phyloP scores from a whole-genome alignment of 106 monocot genomes.

The Chionographis japonica region DNA sequence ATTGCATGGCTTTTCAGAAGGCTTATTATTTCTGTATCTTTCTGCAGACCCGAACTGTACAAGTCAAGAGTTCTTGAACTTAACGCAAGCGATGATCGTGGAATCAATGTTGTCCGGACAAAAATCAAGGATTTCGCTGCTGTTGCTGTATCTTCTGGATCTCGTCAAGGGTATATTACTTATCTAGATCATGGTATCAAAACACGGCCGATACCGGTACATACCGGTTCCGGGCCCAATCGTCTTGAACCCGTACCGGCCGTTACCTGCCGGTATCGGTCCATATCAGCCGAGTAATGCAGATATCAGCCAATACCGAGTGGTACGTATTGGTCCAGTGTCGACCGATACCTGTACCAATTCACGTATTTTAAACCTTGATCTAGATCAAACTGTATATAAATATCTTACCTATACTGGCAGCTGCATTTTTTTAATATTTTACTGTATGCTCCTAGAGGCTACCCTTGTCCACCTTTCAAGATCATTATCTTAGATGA shows the following conservation, averaged over 20 bases:
- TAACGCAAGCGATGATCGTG: conserved; percentile 99
- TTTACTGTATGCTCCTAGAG: conserved; percentile 24
- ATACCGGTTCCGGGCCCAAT: no score
- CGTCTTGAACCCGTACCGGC: no score
- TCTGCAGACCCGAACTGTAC: conserved; percentile 71
- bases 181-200: neutral
- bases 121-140: conserved; percentile 99
- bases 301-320: no score
- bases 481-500: conserved; percentile 98
- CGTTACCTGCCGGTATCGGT: no score
- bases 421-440: conserved; percentile 5
- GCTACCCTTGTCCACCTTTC: conserved; percentile 87
- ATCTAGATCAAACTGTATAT: no score
- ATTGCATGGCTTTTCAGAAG: neutral
- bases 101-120: conserved; percentile 94
- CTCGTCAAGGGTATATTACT: conserved; percentile 45
- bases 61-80: conserved; percentile 89
- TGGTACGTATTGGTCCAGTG: no score
- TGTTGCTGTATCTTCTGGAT: conserved; percentile 82
- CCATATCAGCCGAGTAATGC: no score
- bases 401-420: no score
- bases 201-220: no score
- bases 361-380: no score
- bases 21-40: neutral
- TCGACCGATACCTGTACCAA: no score